phyloP scores from a whole-genome alignment of 2,329 filamentous ascomycete species.

The Fusarium drepaniforme region DNA sequence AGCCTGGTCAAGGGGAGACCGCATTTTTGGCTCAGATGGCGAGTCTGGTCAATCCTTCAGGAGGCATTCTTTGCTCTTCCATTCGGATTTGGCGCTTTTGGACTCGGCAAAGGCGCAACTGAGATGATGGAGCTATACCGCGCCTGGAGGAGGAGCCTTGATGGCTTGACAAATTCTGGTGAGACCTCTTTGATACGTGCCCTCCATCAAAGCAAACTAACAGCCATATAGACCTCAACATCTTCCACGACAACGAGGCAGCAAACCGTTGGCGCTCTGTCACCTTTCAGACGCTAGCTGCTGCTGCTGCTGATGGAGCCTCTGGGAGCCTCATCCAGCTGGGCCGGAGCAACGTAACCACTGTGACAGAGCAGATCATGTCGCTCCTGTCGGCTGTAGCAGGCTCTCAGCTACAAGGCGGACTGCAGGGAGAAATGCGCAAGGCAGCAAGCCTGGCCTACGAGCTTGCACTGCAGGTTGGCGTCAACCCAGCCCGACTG shows the following conservation, averaged over 20 bases:
- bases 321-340: background rate
- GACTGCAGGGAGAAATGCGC: background rate
- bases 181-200: background rate
- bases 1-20: background rate
- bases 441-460: background rate
- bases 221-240: background rate
- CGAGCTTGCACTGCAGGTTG: constrained; percentile 1
- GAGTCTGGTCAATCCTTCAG: background rate
- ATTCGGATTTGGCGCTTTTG: constrained; percentile 4
- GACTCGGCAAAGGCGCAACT: background rate
- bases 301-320: background rate
- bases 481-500: background rate
- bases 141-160: background rate
- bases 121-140: background rate
- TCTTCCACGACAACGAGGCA: background rate
- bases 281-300: background rate
- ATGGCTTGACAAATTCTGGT: background rate
- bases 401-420: background rate
- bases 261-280: background rate
- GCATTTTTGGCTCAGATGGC: constrained; percentile 1
- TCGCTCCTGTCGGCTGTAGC: background rate
- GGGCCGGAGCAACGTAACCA: background rate
- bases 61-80: background rate
- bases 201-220: background rate
- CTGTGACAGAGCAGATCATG: background rate